Evolutionary conservation across 2,329 filamentous ascomycete genomes (phyloP).

Genomic region (Aspergillus sp.): DNA sequence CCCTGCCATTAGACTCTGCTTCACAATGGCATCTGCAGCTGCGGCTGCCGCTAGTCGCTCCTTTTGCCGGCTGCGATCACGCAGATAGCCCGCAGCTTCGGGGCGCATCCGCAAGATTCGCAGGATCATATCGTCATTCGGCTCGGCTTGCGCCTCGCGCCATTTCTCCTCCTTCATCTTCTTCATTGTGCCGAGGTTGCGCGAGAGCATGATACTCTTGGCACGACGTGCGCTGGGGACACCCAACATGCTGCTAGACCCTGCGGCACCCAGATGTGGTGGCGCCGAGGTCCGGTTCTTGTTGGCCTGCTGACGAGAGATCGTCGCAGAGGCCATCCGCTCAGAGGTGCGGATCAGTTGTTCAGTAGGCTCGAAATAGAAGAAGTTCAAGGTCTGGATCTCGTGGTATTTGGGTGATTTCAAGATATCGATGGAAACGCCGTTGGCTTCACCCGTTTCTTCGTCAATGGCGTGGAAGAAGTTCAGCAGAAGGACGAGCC

Average conservation of each 20-base stretch:
- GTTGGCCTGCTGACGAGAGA: constrained; percentile 70
- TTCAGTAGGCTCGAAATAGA: constrained; percentile 92
- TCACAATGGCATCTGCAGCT: constrained; percentile 90
- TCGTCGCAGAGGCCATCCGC: constrained; percentile 86
- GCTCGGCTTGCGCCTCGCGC: constrained; percentile 92
- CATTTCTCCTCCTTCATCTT: constrained; percentile 95
- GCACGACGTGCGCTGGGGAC: constrained; percentile 52
- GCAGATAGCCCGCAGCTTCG: constrained; percentile 83
- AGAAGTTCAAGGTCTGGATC: constrained; percentile 93
- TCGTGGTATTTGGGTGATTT: constrained; percentile 99
- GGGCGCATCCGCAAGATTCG: constrained; percentile 92
- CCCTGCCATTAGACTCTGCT: constrained; percentile 75
- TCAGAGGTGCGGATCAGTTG: constrained; percentile 94
- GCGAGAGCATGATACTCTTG: constrained; percentile 84
- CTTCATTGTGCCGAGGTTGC: constrained; percentile 94
- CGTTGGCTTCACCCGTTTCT: constrained; percentile 75
- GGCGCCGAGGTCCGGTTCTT: constrained; percentile 71
- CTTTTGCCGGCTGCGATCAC: constrained; percentile 88
- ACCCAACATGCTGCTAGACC: constrained; percentile 50
- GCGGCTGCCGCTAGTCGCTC: constrained; percentile 87
- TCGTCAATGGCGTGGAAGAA: constrained; percentile 96
- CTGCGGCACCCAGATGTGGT: constrained; percentile 48
- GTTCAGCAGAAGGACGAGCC: constrained; percentile 84
- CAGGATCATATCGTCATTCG: constrained; percentile 96
- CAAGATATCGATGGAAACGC: constrained; percentile 85